phyloP scores from a whole-genome alignment of 495 filamentous ascomycete species.

The Penicillium ochrochloron region DNA sequence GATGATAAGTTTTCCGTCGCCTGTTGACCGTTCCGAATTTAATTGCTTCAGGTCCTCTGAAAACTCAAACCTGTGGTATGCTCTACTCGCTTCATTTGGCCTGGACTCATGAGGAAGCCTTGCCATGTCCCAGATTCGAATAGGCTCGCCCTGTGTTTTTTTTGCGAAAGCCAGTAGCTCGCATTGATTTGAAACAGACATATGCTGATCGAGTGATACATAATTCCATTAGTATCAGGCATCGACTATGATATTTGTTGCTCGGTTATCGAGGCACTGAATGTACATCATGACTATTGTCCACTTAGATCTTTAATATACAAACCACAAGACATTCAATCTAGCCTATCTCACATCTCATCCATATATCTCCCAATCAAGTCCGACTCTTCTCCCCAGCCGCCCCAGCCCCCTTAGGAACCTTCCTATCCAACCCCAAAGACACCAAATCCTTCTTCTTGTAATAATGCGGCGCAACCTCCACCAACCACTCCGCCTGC shows the following conservation, averaged over 20 bases:
- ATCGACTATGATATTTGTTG: too few species aligned
- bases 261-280: not conserved
- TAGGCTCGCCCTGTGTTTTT: not conserved
- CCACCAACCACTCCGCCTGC: conserved; percentile 81
- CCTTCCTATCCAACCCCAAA: conserved; percentile 78
- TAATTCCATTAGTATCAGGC: too few species aligned
- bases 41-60: not conserved
- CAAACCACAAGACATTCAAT: not conserved
- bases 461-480: conserved; percentile 94
- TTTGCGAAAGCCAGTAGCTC: not conserved
- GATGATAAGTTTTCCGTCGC: too few species aligned
- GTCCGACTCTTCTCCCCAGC: conserved; percentile 53
- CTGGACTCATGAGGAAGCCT: not conserved
- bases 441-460: conserved; percentile 91
- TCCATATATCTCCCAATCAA: conserved; percentile 18
- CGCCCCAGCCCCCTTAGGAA: conserved; percentile 65
- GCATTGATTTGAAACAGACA: not conserved
- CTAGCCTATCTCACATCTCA: not conserved
- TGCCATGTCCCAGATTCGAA: not conserved
- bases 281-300: not conserved
- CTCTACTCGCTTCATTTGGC: not conserved
- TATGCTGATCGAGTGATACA: too few species aligned
- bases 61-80: not conserved
- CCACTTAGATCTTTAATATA: not conserved
- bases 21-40: not conserved